phyloP scores from a whole-genome alignment of 116 monocot species.

The Iris pallida region DNA sequence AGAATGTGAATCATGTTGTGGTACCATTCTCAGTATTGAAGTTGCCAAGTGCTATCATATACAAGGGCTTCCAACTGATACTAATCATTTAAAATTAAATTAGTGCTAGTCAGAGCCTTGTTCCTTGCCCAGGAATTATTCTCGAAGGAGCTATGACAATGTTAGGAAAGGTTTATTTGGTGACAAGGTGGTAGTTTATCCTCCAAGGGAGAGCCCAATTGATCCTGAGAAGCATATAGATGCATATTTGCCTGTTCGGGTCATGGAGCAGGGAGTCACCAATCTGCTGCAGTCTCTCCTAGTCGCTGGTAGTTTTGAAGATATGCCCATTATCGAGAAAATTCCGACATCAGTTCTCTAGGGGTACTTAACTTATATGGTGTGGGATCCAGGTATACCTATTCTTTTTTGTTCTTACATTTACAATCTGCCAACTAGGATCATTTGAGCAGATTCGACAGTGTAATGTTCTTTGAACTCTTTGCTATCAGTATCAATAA shows the following conservation, averaged over 20 bases:
- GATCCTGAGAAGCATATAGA: conserved; percentile 93
- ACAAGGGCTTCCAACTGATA: conserved; percentile 72
- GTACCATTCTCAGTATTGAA: conserved; percentile 96
- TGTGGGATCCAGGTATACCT: no score
- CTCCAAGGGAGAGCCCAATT: conserved; percentile 71
- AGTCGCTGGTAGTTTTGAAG: conserved; percentile 66
- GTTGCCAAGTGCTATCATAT: conserved; percentile 76
- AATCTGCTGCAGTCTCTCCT: conserved; percentile 79
- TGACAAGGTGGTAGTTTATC: conserved; percentile 86
- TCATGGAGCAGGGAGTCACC: conserved; percentile 87
- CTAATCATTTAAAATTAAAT: conserved; percentile 77
- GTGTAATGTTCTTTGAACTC: no score
- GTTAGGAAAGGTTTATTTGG: conserved; percentile 98
- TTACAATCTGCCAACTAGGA: no score
- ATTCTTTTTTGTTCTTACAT: no score
- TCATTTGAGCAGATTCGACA: no score
- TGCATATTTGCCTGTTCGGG: conserved; percentile 79
- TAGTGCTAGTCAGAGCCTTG: conserved; percentile 96
- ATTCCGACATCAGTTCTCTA: conserved; percentile 95
- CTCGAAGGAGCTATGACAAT: conserved; percentile 99
- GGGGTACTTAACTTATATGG: conserved; percentile 99
- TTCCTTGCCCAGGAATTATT: conserved; percentile 93
- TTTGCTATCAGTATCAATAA: no score
- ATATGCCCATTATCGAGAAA: conserved; percentile 79
- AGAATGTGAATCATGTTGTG: conserved; percentile 93